Conservation (phyloP, 441 rosid species). For the Erysimum cheiri region DNA sequence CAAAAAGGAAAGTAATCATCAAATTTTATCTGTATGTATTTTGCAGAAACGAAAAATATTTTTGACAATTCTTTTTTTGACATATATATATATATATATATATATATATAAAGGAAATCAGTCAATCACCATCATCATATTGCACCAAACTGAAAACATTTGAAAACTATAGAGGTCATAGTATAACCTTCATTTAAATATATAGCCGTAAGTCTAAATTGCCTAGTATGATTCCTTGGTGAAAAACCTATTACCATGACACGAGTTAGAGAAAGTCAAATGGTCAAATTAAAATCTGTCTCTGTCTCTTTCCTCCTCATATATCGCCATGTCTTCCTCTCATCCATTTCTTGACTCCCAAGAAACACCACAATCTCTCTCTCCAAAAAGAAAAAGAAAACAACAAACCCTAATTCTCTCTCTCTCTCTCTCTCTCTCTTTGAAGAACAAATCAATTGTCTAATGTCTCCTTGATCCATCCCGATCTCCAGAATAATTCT, state of each 20-base stretch:
- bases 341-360: conserved; percentile 64
- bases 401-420: conserved; percentile 38
- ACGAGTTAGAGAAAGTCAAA: conserved; percentile 29
- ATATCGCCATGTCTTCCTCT: conserved; percentile 65
- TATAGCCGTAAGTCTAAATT: background rate
- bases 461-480: conserved; percentile 38
- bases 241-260: conserved; percentile 14
- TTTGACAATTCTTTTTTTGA: no score
- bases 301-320: conserved; percentile 37
- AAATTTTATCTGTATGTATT: no score
- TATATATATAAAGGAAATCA: no score
- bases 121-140: no score
- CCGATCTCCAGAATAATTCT: conserved; percentile 21
- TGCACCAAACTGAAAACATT: background rate
- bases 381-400: conserved; percentile 5
- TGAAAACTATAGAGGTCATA: background rate
- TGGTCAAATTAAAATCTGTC: conserved; percentile 30
- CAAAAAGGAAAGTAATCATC: no score
- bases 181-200: background rate
- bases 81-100: no score
- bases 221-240: conserved; percentile 11
- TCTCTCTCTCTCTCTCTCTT: background rate
- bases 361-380: conserved; percentile 39
- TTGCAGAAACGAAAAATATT: no score
- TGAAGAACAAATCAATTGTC: background rate